Evolutionary conservation across 2,329 filamentous ascomycete genomes (phyloP).

Genomic region (Cytospora paraplurivora): DNA sequence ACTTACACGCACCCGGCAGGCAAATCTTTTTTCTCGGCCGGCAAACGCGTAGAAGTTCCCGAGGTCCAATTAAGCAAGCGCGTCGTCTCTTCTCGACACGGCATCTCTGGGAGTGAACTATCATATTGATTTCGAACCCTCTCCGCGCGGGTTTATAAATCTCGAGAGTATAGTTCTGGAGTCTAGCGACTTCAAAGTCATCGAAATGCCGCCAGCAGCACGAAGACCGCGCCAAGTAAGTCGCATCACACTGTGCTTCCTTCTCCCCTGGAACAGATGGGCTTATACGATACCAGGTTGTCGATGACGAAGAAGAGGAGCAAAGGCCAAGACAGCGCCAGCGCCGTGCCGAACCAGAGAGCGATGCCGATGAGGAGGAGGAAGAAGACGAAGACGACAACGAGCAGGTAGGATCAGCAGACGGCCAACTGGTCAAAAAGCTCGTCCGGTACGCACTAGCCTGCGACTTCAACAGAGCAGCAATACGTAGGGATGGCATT

Average conservation of each 20-base stretch:
- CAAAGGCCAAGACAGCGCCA: conserved; percentile 45
- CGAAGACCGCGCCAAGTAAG: conserved; percentile 28
- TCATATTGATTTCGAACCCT: background rate
- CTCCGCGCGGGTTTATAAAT: background rate
- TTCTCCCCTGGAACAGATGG: no score
- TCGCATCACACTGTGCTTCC: no score
- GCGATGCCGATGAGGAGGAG: conserved; percentile 41
- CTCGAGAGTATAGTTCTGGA: background rate
- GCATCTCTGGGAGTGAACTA: background rate
- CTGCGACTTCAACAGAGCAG: conserved; percentile 64
- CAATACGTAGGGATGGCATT: conserved; percentile 64
- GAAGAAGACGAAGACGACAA: conserved; percentile 38
- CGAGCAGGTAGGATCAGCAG: conserved; percentile 46
- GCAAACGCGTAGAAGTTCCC: conserved; percentile 5
- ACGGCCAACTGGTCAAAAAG: conserved; percentile 62
- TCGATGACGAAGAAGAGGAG: conserved; percentile 45
- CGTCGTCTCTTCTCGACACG: conserved; percentile 6
- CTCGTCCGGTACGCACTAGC: conserved; percentile 69
- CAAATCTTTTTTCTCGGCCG: conserved; percentile 4
- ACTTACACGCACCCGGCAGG: conserved; percentile 24
- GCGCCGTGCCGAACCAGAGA: conserved; percentile 38
- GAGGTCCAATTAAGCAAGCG: conserved; percentile 1
- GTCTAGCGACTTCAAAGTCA: background rate
- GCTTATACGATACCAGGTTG: conserved; percentile 16
- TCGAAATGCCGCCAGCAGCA: conserved; percentile 19